Percentiles rank a stretch among this genome's conserved stretches.
These are phyloP conservation scores for Stagonosporopsis vannaccii DNA, from an alignment of 2,329 filamentous ascomycete species.

Conservation along the genomic window DNA sequence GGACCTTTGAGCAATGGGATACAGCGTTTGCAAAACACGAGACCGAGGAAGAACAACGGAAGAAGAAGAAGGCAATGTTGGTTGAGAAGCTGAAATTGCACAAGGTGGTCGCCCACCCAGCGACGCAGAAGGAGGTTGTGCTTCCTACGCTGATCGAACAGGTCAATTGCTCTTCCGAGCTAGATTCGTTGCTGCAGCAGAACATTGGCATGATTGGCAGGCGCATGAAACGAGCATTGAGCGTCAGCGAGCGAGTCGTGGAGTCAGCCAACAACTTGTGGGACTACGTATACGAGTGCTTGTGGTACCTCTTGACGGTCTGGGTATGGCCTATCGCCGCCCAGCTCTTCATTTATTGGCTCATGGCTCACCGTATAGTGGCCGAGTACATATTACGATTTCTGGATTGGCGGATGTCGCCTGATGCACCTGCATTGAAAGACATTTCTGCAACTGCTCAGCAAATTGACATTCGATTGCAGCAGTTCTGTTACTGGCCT, in stretches of 20 bases:
- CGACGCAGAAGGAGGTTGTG: slow-evolving; percentile 82
- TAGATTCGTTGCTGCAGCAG: slow-evolving; percentile 84
- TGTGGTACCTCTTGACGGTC: slow-evolving; percentile 74
- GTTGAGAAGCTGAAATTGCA: slow-evolving; percentile 89
- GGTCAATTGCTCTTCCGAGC: slow-evolving; percentile 94
- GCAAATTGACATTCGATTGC: slow-evolving; percentile 93
- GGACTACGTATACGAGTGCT: slow-evolving; percentile 72
- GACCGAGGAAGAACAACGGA: slow-evolving; percentile 74
- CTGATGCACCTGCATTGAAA: slow-evolving; percentile 84
- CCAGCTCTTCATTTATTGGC: slow-evolving; percentile 72
- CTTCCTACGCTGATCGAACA: slow-evolving; percentile 86
- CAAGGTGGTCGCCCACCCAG: slow-evolving; percentile 77
- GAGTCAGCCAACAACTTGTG: slow-evolving; percentile 89
- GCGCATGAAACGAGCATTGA: slow-evolving; percentile 81
- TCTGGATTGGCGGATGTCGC: slow-evolving; percentile 80
- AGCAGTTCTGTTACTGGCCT: slow-evolving; percentile 99
- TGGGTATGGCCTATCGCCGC: slow-evolving; percentile 82
- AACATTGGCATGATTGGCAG: slow-evolving; percentile 87
- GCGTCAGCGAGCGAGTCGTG: slow-evolving; percentile 92
- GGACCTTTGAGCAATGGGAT: slow-evolving; percentile 49
- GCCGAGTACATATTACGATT: slow-evolving; percentile 81
- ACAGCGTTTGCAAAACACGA: slow-evolving; percentile 61
- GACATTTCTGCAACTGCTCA: slow-evolving; percentile 96
- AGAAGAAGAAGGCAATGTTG: slow-evolving; percentile 69
- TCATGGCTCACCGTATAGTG: slow-evolving; percentile 80